Percentiles rank a stretch among this genome's conserved stretches.
phyloP scores from a whole-genome alignment of 2,329 filamentous ascomycete genomes.

The Cordyceps militaris region DNA sequence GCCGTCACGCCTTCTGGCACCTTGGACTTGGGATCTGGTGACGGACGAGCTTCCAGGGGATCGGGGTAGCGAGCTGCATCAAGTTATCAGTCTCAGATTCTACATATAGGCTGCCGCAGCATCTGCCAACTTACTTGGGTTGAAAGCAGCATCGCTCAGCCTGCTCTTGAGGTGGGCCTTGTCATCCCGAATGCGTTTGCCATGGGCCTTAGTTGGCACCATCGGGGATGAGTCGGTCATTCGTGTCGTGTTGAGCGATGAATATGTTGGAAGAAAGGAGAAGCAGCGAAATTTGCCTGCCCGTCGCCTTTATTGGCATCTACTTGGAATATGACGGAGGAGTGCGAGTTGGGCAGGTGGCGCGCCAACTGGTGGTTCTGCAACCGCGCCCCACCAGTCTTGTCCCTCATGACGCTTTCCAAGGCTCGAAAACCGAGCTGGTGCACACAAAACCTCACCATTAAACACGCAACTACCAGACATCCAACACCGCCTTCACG shows the following conservation, averaged over 20 bases:
- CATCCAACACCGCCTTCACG: not conserved
- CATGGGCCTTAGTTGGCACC: constrained; percentile 20
- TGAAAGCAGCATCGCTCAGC: constrained; percentile 40
- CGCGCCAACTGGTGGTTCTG: not conserved
- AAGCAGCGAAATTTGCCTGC: not conserved
- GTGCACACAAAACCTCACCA: not conserved
- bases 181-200: constrained; percentile 38
- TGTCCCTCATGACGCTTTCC: not conserved
- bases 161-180: constrained; percentile 30
- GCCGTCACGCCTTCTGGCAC: constrained; percentile 31
- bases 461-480: not conserved
- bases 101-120: too few species aligned
- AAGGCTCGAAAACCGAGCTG: not conserved
- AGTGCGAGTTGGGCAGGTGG: not conserved
- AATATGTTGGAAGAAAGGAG: not conserved
- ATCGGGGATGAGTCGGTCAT: constrained; percentile 15
- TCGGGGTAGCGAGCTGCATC: constrained; percentile 35
- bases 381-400: not conserved
- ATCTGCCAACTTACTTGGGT: constrained; percentile 31
- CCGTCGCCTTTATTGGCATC: not conserved
- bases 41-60: constrained; percentile 35
- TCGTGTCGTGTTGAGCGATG: not conserved
- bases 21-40: constrained; percentile 26
- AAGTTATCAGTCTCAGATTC: constrained; percentile 13
- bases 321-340: not conserved